Conservation (phyloP, 1,139 yeast genomes). For the Suhomyces yuchorum region DNA sequence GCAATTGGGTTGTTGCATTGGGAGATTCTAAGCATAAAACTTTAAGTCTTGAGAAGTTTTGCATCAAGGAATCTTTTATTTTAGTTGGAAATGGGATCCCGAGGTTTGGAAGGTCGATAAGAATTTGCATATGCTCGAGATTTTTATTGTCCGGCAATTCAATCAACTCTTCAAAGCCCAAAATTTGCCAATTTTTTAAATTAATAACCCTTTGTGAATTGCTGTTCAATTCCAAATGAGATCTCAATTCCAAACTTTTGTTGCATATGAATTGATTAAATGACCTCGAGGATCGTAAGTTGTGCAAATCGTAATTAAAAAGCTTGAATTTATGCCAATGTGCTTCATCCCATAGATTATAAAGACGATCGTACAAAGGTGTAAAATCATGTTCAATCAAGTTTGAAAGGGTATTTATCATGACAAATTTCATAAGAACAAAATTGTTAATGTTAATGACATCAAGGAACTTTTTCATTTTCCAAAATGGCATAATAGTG, state of each 20-base stretch:
- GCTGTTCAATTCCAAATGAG: too few relatives aligned
- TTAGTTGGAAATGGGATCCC: slow-evolving; percentile 5
- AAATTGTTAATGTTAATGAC: slow-evolving; percentile 19
- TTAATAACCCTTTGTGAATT: slow-evolving; percentile 23
- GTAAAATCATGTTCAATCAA: slow-evolving; percentile 21
- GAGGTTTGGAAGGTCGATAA: slow-evolving; percentile 17
- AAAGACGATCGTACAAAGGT: slow-evolving; percentile 21
- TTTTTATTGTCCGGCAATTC: slow-evolving; percentile 23
- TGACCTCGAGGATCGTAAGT: slow-evolving; percentile 24
- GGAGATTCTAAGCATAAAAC: slow-evolving; percentile 27
- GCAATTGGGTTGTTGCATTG: slow-evolving; percentile 20
- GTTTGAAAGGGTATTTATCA: slow-evolving; percentile 25
- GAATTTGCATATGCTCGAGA: slow-evolving; percentile 24
- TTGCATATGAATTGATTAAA: slow-evolving; percentile 21
- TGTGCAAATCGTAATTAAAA: slow-evolving; percentile 26
- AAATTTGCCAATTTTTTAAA: slow-evolving; percentile 27
- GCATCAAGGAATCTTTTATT: background rate
- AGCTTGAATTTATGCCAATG: slow-evolving; percentile 21
- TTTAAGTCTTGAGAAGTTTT: slow-evolving; percentile 8
- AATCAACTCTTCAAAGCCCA: slow-evolving; percentile 24
- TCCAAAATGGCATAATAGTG: slow-evolving; percentile 9
- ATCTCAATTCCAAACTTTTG: too few relatives aligned
- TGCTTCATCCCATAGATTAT: slow-evolving; percentile 20
- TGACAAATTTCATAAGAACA: slow-evolving; percentile 18
- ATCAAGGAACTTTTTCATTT: slow-evolving; percentile 18